phyloP scores from a whole-genome alignment of 305 asterid species.

The Solanum hybrid region DNA sequence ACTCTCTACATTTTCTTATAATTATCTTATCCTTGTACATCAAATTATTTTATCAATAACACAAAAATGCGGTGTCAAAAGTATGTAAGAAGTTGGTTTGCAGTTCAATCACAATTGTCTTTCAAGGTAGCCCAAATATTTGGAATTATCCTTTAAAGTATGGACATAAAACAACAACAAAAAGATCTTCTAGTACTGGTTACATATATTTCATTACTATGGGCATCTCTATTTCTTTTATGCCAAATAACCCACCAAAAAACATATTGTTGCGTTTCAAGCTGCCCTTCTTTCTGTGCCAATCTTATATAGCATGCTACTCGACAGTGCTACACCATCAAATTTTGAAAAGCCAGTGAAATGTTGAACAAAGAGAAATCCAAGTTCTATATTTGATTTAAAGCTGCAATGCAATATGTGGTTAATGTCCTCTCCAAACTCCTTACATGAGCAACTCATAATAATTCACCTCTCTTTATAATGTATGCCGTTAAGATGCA shows the following conservation, averaged over 20 bases:
- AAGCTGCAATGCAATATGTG: background rate
- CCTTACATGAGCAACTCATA: background rate
- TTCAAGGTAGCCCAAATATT: background rate
- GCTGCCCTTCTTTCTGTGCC: background rate
- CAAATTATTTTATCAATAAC: background rate
- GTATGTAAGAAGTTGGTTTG: background rate
- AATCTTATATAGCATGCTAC: background rate
- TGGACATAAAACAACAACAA: background rate
- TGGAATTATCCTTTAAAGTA: background rate
- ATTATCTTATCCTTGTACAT: background rate
- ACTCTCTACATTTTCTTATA: background rate
- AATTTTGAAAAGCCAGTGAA: background rate
- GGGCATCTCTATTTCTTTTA: background rate
- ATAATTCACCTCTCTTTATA: background rate
- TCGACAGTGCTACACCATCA: background rate
- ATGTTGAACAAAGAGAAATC: background rate
- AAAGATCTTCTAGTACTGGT: background rate
- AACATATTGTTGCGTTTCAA: background rate
- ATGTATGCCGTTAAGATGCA: background rate
- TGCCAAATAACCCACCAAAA: background rate
- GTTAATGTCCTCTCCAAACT: background rate
- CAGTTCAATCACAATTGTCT: background rate
- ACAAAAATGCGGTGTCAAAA: background rate
- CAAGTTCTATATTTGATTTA: background rate
- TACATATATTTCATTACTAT: background rate